These are phyloP conservation scores for Colletotrichum orchidophilum DNA, from an alignment of 2,329 filamentous ascomycete species.

Conservation along the genomic window DNA sequence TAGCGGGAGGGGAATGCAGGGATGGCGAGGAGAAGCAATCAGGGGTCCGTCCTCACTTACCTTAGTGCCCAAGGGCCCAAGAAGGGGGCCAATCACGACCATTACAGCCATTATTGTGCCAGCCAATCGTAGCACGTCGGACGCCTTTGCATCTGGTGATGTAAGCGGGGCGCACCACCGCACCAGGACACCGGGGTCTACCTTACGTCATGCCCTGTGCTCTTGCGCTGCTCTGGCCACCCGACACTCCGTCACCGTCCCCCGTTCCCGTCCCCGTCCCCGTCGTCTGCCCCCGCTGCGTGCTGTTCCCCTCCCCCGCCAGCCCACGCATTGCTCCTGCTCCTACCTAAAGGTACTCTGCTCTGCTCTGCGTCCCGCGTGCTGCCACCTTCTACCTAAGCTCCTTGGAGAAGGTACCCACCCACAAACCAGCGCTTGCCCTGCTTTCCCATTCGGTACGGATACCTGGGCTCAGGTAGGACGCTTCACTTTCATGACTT, in stretches of 20 bases:
- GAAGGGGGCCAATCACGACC: not conserved
- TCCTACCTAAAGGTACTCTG: not conserved
- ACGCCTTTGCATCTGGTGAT: not conserved
- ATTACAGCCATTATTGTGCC: no score
- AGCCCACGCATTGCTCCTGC: not conserved
- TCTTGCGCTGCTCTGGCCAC: not conserved
- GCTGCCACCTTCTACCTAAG: not conserved
- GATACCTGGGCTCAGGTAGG: not conserved
- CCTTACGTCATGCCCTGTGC: slow-evolving; percentile 11
- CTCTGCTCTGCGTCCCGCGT: not conserved
- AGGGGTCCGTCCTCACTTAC: not conserved
- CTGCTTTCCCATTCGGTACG: not conserved
- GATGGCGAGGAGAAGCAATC: not conserved
- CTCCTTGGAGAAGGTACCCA: not conserved
- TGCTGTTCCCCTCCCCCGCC: not conserved
- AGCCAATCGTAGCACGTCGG: not conserved
- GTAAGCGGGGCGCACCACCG: not conserved
- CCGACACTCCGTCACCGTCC: slow-evolving; percentile 1
- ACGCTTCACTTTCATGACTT: slow-evolving; percentile 26
- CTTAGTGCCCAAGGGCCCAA: not conserved
- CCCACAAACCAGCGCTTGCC: not conserved
- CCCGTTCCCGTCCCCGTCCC: not conserved
- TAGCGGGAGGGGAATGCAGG: not conserved
- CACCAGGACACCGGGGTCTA: not conserved
- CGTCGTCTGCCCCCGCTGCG: not conserved